Evolutionary conservation across 441 rosid species (phyloP), one percentile per base, ranked within the genome.

Genomic region (Populus trichocarpa): DNA sequence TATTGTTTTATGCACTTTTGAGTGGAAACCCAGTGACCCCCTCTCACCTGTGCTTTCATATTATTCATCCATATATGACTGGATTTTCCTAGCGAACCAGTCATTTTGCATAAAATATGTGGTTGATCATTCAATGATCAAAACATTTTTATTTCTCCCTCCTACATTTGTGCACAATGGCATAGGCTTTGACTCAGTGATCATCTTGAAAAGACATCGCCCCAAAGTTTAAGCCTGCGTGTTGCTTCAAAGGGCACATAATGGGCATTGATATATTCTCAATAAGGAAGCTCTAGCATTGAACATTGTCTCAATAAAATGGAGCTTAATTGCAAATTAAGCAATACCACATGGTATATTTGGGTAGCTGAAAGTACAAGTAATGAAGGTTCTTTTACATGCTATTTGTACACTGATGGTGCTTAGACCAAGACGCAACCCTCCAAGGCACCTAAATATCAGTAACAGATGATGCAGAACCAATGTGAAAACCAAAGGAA

Each of bases 401-500:
- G 32, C 42, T 25, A 32, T 46, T 35, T 67, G 26, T 73, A 83
- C 69, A 81, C 67, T 14, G n/a, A 38, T 4, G 14, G 9, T 32
- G 61, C 20, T 63, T 53, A 38, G n/a, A 30, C 30, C 9, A 22
- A 40, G 14, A 73, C 42, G 59, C 8, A 57, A 20, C 57, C 77
- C 75, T 61, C 42, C 33, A 11, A 59, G 36, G 72, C 80, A 64
- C 80, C 86, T 83, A 96, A 67, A 70, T 90, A 59, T 89, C 93
- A 13, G 92, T 86, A 33, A 90, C 85, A 9, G 89, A 85, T 50
- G 96, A 78, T 77, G 59, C 72, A n/a, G 88, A 86, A 57, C 96
- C 96, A 33, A 96, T 90, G 85, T 46, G 42, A 71, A 96, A 90
- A 73, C 83, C 90, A 72, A 96, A 94, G 33, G 69, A 67, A 20